phyloP scores from a whole-genome alignment of 1,284 basidiomycete species.

The Porodaedalea pini region DNA sequence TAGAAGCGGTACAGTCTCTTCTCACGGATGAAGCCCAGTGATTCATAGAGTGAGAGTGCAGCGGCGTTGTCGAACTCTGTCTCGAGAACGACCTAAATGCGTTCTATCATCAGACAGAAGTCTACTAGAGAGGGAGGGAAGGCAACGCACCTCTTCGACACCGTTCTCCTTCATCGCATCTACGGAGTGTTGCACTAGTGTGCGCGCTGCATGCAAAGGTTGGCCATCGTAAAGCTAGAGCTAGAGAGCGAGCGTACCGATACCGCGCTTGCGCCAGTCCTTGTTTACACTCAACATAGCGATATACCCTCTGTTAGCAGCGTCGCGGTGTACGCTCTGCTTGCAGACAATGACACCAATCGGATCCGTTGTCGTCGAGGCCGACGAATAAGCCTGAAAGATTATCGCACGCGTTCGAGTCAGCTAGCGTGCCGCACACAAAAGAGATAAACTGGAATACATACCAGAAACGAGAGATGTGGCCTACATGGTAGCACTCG shows the following conservation, averaged over 20 bases:
- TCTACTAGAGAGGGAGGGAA: slow-evolving; percentile 8
- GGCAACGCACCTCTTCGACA: slow-evolving; percentile 71
- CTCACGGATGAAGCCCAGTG: slow-evolving; percentile 92
- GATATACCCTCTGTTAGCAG: slow-evolving; percentile 88
- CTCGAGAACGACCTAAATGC: slow-evolving; percentile 82
- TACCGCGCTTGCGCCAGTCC: slow-evolving; percentile 80
- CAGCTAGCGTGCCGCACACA: not conserved
- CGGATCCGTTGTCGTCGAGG: slow-evolving; percentile 44
- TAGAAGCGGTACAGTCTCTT: slow-evolving; percentile 95
- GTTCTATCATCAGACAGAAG: not conserved
- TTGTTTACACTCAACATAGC: slow-evolving; percentile 93
- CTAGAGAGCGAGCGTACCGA: slow-evolving; percentile 60
- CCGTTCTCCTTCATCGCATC: slow-evolving; percentile 76
- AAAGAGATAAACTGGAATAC: slow-evolving; percentile 25
- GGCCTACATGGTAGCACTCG: slow-evolving; percentile 59
- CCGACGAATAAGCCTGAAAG: slow-evolving; percentile 55
- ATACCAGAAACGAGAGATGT: slow-evolving; percentile 85
- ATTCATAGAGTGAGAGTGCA: slow-evolving; percentile 85
- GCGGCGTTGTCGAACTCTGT: slow-evolving; percentile 93
- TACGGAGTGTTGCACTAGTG: slow-evolving; percentile 75
- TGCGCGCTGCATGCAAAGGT: slow-evolving; percentile 53
- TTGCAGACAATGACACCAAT: slow-evolving; percentile 96
- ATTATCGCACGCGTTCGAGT: not conserved
- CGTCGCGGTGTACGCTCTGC: slow-evolving; percentile 80
- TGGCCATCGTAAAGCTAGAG: slow-evolving; percentile 1